Evolutionary conservation across 2,329 filamentous ascomycete species (phyloP), one percentile per base, ranked within the genome.

Genomic region (Penicillium sp.): DNA sequence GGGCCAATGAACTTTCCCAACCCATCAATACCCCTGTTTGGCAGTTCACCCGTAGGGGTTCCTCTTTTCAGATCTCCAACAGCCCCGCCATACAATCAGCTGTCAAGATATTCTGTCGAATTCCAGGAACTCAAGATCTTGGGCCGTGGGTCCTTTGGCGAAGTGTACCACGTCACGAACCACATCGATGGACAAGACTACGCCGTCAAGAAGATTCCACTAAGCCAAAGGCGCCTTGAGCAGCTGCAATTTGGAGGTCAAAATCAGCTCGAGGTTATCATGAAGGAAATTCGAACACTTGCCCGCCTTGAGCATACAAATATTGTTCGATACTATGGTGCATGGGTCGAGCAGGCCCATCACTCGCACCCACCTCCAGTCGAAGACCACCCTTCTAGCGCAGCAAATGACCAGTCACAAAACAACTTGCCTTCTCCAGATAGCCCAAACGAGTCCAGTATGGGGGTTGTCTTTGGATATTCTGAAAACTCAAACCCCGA

Each of bases 61-160:
- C 67, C 72, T 9, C 43, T 75, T 8, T 69, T 74, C 35, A 67
- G 67, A 21, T 46, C 61, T 10, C 69, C 66, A 5, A 50, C 66
- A 27, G 61, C 53, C 23, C 66, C 61, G 25, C 63, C 64, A 23
- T 59, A 62, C 47, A 69, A 68, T 54, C 62, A 61, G 9, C 62
- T 72, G 37, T 78, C 80, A 42, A 75, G 80, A 43, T 84, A 83
- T 64, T 69, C 74, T 4, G 74, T 76, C 38, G 82, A 82, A 59
- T 85, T 82, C 58, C 74, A 78, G 21, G 81, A 86, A 62, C 67
- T 86, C 13, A 78, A 77, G 19, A 67, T 85, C 1, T 77, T 89
- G 3, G 86, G 86, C 2, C 86, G 82, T 67, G 87, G 87, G 15
- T 87, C 86, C 0, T 89, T 87, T 66, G 86, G 86, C 1, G 80